Conservation (phyloP, 1,284 basidiomycete genomes). For the Cerrena zonata region DNA sequence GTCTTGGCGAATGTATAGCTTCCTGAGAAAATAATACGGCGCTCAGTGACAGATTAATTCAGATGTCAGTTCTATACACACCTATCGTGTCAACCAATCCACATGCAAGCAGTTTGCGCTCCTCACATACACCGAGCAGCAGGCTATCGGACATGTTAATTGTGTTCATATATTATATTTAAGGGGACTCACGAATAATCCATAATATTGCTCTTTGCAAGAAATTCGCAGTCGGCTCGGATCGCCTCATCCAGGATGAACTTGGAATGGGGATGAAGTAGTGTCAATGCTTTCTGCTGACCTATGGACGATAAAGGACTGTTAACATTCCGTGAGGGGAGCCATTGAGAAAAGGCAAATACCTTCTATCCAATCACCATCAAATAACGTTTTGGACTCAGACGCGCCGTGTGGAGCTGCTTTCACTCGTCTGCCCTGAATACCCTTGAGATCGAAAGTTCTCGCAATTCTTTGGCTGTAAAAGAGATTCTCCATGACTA, state of each 20-base stretch:
- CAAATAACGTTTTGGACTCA: constrained; percentile 58
- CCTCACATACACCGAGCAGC: constrained; percentile 61
- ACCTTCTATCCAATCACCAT: constrained; percentile 80
- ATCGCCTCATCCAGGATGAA: constrained; percentile 63
- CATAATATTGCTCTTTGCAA: constrained; percentile 73
- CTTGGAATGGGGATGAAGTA: constrained; percentile 69
- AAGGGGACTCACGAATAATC: constrained; percentile 61
- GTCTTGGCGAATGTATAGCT: constrained; percentile 76
- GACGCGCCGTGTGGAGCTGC: constrained; percentile 33
- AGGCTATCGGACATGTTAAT: constrained; percentile 35
- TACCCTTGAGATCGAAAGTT: constrained; percentile 77
- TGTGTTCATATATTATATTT: neutral
- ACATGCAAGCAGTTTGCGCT: constrained; percentile 59
- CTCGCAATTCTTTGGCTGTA: constrained; percentile 59
- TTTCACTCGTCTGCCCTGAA: constrained; percentile 66
- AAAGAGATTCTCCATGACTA: constrained; percentile 81
- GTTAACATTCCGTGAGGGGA: neutral
- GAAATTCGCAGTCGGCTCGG: constrained; percentile 62
- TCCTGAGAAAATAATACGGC: constrained; percentile 31
- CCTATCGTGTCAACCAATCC: constrained; percentile 79
- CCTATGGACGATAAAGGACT: constrained; percentile 30
- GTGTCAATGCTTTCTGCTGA: constrained; percentile 56
- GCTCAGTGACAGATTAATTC: neutral
- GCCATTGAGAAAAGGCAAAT: constrained; percentile 11
- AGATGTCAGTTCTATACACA: constrained; percentile 17